Evolutionary conservation across 345 rosid species (phyloP), one percentile per base, ranked within the genome.

Genomic region (Salix exigua): DNA sequence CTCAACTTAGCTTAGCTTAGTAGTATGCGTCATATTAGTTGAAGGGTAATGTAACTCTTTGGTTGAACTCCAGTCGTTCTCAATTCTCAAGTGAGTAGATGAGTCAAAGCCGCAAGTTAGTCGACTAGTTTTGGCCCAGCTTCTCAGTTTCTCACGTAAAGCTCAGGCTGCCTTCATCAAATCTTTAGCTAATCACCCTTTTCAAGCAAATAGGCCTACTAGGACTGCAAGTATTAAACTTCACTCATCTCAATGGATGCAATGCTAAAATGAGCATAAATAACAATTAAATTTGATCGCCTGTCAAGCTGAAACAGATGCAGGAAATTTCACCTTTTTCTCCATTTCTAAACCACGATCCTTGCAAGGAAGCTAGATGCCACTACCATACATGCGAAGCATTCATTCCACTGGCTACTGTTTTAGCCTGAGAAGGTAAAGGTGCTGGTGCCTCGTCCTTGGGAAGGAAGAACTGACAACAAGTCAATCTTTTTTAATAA

Each of bases 1-100:
- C 33, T 44, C 38, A 65, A 25, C 68, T 62, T 7, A 60, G 74
- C 76, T 58, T 14, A 35, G 42, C 65, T 46, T 51, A 44, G 68
- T 7, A 30, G 68, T 33, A 30, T 71, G 19, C 21, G 25, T 53
- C 33, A 17, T 70, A 79, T 76, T 74, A 68, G 77, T 74, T 71
- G 73, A 37, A 55, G 4, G 66, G 28, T n/a, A 28, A 23, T 35
- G 50, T 37, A 5, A 23, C 21, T 53, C 40, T n/a, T 3, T 66
- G 42, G 19, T 16, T 23, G 14, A 66, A 17, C 16, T 14, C 4
- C 19, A 66, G 70, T 35, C 28, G 2, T 38, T 58, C 62, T 58
- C 6, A 23, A 9, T n/a, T 58, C 25, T 66, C 50, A 37, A 4
- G 18, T 19, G 44, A 40, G 44, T 3, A 10, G 23, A 31, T 33